Conservation (phyloP, 2,329 filamentous ascomycete species). For the Paecilomyces sp. region DNA sequence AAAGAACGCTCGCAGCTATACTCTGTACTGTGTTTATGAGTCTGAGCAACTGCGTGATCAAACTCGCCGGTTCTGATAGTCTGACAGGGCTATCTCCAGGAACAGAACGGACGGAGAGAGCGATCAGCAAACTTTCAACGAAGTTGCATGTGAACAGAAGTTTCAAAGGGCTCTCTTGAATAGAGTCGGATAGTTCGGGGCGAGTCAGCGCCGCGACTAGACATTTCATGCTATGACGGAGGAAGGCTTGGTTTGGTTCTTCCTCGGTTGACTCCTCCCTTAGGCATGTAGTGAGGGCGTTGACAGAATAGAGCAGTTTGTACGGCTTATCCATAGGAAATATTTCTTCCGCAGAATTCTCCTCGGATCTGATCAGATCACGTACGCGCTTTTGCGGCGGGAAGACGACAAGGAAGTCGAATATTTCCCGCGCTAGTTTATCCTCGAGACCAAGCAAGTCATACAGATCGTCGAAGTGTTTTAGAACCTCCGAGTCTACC, state of each 20-base stretch:
- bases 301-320: constrained; percentile 65
- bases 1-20: constrained; percentile 6
- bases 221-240: constrained; percentile 43
- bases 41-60: constrained; percentile 29
- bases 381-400: constrained; percentile 60
- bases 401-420: constrained; percentile 62
- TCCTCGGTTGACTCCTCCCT: constrained; percentile 36
- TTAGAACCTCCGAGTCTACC: constrained; percentile 71
- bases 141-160: constrained; percentile 47
- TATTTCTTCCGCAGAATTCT: constrained; percentile 51
- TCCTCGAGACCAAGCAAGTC: constrained; percentile 70
- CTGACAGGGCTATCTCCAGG: constrained; percentile 15
- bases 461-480: constrained; percentile 79
- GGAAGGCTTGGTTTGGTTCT: constrained; percentile 27
- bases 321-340: constrained; percentile 65
- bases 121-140: constrained; percentile 50
- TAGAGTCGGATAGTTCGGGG: constrained; percentile 43
- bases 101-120: constrained; percentile 46
- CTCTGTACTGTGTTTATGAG: constrained; percentile 23
- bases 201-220: constrained; percentile 57
- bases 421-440: constrained; percentile 62
- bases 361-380: constrained; percentile 49
- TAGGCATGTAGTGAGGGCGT: constrained; percentile 59
- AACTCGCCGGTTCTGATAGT: constrained; percentile 26
- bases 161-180: constrained; percentile 39